Evolutionary conservation across 129 eudicot genomes (phyloP), one percentile per base, ranked within the genome.

Genomic region (Centrapalus pauciflorus): DNA sequence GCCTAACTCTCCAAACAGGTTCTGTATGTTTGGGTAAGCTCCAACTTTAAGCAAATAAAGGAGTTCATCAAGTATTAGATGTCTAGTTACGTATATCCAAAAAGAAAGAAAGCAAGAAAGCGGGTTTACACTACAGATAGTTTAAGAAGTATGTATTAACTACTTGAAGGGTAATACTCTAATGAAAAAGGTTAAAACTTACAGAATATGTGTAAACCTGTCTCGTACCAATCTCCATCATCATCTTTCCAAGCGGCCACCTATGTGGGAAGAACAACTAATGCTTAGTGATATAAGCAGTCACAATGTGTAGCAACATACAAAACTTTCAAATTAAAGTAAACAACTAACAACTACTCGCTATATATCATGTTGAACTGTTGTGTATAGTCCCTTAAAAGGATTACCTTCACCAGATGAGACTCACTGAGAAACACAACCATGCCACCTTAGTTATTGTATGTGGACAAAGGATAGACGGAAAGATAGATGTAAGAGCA

Each of bases 181-280:
- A 60, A 19, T 54, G 14, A 24, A 55, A 40, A 27, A 59, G 17
- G 54, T 32, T 10, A 5, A 28, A 73, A 83, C 99, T 86, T 80
- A 89, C 99, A 94, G 62, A 94, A 94, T 77, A 94, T 94, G 74
- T 94, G 99, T 30, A 94, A 78, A 24, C 99, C 95, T 60, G 99
- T 94, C 84, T 94, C 97, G 30, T 94, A 94, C 99, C 97, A 94
- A 81, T 94, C 99, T 65, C 99, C 99, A 62, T 94, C 99, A 4
- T 84, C 80, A 66, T 94, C 99, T 79, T 94, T 89, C 99, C 99
- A 94, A 26, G 99, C 99, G 3, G 99, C 97, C 19, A 93, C 85
- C 96, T 93, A 78, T n/a, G 33, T 2, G 25, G 17, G 56, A 30
- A 71, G 60, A 49, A 35, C 7, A 55, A 48, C 35, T 20, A 37